Conservation (phyloP, 495 filamentous ascomycete genomes). For the Penicillium flavigenum region DNA sequence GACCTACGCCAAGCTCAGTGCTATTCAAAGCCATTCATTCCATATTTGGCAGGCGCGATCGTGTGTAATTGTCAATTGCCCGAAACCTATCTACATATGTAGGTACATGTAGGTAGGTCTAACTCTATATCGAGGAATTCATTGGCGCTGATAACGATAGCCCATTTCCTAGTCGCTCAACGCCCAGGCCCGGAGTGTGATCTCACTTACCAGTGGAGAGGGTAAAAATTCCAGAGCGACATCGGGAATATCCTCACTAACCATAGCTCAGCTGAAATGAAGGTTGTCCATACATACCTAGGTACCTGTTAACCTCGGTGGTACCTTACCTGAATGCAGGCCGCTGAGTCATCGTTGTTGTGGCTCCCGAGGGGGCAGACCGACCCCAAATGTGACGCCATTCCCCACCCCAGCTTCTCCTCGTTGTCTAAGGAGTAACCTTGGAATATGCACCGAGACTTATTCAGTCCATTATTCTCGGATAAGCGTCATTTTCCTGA, state of each 20-base stretch:
- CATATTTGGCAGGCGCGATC: neutral
- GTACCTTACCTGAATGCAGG: neutral
- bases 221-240: neutral
- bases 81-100: too few relatives aligned
- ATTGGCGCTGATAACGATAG: neutral
- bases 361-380: too few relatives aligned
- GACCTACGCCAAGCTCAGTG: neutral
- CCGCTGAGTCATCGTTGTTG: constrained; percentile 6
- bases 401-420: constrained; percentile 4
- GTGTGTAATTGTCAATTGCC: neutral
- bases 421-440: neutral
- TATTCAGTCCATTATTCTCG: neutral
- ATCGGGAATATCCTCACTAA: neutral
- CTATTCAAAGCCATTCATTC: neutral
- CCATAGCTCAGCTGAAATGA: neutral
- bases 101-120: too few relatives aligned
- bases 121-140: neutral
- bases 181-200: too few relatives aligned
- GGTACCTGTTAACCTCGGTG: too few relatives aligned
- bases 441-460: neutral
- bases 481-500: neutral
- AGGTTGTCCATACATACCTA: neutral
- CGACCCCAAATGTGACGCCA: constrained; percentile 6
- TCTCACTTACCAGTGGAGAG: neutral
- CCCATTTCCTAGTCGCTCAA: neutral